Evolutionary conservation across 179 eudicot genomes (phyloP).

Genomic region (Silene coronaria): DNA sequence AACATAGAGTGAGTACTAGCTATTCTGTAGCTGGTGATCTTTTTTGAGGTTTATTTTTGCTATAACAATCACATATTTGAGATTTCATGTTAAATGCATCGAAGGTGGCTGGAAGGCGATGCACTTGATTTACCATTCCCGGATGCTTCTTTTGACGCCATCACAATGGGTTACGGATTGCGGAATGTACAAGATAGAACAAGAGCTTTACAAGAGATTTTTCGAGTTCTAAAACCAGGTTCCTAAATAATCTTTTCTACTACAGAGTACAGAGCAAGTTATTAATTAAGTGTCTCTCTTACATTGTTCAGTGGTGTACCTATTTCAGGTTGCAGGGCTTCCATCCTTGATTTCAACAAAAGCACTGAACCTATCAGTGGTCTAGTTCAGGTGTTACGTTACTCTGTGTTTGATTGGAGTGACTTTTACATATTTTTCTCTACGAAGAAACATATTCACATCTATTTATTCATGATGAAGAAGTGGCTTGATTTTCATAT

Average conservation of each 20-base stretch:
- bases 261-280: background rate
- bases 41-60: background rate
- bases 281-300: background rate
- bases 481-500: background rate
- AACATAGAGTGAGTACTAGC: constrained; percentile 75
- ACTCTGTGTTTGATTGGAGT: background rate
- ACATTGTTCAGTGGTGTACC: background rate
- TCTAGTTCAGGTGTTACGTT: constrained; percentile 47
- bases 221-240: constrained; percentile 81
- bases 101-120: constrained; percentile 88
- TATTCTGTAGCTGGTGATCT: constrained; percentile 21
- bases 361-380: constrained; percentile 38
- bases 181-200: constrained; percentile 61
- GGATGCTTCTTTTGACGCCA: constrained; percentile 62
- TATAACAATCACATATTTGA: background rate
- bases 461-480: background rate
- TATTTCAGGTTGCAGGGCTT: constrained; percentile 45
- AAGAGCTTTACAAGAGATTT: constrained; percentile 62
- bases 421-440: background rate
- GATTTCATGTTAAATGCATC: constrained; percentile 3
- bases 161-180: constrained; percentile 85
- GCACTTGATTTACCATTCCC: constrained; percentile 73
- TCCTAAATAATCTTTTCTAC: background rate
- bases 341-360: constrained; percentile 83
- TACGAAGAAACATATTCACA: background rate